Evolutionary conservation across 116 monocot genomes (phyloP), one percentile per base, ranked within the genome.

Genomic region (Thalassia testudinum): DNA sequence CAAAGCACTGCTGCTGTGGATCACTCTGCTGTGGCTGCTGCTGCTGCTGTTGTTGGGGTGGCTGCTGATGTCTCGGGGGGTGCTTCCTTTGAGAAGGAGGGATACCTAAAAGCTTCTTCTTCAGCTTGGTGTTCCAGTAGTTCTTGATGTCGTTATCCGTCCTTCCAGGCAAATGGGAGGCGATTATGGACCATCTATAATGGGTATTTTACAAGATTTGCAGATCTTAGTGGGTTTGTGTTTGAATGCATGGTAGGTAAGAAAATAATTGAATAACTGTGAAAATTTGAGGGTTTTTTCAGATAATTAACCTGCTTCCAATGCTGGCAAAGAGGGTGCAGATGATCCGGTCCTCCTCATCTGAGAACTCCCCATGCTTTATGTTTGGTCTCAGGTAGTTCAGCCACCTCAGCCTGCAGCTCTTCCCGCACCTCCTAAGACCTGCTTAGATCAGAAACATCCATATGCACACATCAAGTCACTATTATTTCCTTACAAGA

Each of bases 101-200:
- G 18, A 68, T 40, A 5, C 76, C 74, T 7, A 88, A 28, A 21
- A 88, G 62, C 55, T 83, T 88, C 79, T 88, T 88, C 74, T 88
- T 83, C 26, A 88, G 68, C 45, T 79, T 88, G 20, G 83, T 83
- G 71, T 88, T 88, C 83, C 83, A 88, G 66, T 88, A 83, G 76
- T 88, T 88, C 71, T 88, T 88, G 68, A 88, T 83, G 27, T 88
- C 88, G 20, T 88, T 88, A 37, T 88, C 88, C 13, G 88, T 88
- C 44, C 83, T 73, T 0, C 83, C 83, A 28, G 77, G 83, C 19
- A 88, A 62, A 49, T 83, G 73, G 0, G 76, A 47, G 24, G 88
- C 88, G 61, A 88, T 88, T 22, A 88, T 77, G 18, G 88, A 83
- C 88, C 88, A 88, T 68, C 88, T 88, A 62, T 23, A 60, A 6